These are phyloP conservation scores for Cochlearia excelsa DNA, from an alignment of 345 rosid genomes.

Conservation along the genomic window DNA sequence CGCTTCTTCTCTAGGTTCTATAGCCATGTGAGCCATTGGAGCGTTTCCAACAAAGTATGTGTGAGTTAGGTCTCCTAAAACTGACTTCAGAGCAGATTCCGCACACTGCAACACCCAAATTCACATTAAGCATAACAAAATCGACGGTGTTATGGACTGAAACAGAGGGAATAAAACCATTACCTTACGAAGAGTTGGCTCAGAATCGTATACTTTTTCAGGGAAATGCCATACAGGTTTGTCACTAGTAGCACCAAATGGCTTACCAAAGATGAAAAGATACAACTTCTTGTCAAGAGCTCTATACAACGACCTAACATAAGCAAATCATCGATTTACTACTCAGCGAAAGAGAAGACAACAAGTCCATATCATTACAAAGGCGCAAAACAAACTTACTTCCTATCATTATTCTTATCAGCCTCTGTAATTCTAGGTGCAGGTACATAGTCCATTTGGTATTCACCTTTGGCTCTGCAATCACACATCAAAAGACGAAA, in stretches of 20 bases:
- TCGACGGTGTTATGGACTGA: neutral
- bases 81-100: slow-evolving; percentile 76
- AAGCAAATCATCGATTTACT: neutral
- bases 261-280: slow-evolving; percentile 70
- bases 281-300: slow-evolving; percentile 85
- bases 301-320: slow-evolving; percentile 58
- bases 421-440: slow-evolving; percentile 93
- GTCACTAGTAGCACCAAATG: slow-evolving; percentile 52
- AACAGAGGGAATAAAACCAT: slow-evolving; percentile 10
- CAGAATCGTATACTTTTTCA: slow-evolving; percentile 75
- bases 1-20: slow-evolving; percentile 41
- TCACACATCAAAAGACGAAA: slow-evolving; percentile 20
- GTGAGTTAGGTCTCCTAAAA: slow-evolving; percentile 72
- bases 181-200: slow-evolving; percentile 74
- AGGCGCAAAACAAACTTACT: slow-evolving; percentile 44
- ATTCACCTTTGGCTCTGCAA: slow-evolving; percentile 83
- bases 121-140: neutral
- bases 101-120: slow-evolving; percentile 61
- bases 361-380: neutral
- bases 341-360: slow-evolving; percentile 3
- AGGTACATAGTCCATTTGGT: slow-evolving; percentile 85
- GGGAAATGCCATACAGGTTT: slow-evolving; percentile 94
- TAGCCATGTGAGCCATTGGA: slow-evolving; percentile 87
- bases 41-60: slow-evolving; percentile 96
- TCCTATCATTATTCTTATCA: slow-evolving; percentile 75